Base-by-base conservation (phyloP, 1,284 basidiomycete genomes). In the Stereum hirsutum region DNA sequence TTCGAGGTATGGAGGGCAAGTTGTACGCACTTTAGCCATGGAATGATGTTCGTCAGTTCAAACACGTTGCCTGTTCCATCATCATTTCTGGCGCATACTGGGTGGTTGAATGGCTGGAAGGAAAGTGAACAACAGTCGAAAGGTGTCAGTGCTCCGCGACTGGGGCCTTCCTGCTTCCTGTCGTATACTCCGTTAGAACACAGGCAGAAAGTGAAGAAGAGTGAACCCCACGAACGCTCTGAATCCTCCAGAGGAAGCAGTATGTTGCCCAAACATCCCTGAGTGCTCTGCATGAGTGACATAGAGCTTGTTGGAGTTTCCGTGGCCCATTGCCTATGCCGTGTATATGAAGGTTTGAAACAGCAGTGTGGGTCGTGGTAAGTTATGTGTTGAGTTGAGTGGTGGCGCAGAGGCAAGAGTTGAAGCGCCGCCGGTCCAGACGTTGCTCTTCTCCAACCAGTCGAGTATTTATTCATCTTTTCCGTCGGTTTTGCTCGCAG, bases 101-200 rank as follows among this genome's bases (percentile, higher is more conserved):
- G 94, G 54, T 90, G 83, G 19, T 70, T 72, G 60, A 96, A 97
- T 1, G 87, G 89, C 58, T 95, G 91, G 50, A 95, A 87, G 6
- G 91, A 92, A 26, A 97, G 75, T 0, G 92, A 83, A 54, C 94
- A 98, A 55, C 85, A 95, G 64, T 97, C 91, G 54, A 89, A 93
- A 6, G 90, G 86, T 1, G 88, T 88, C 46, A 70, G 68, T 45
- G 72, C 65, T 46, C 69, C 76, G 41, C 76, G 72, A 58, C 76
- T 73, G 8, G 74, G 71, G 28, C 71, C 77, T 58, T 84, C 74
- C 20, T 69, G 67, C 57, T 87, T 89, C 43, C 83, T 89, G 54
- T 12, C 33, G 24, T 14, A 24, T 15, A 28, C 17, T 38, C 30
- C 21, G 35, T 46, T n/a, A 48, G 42, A 32, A 37, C n/a, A 41